Base-by-base conservation (phyloP, 176 grass and related monocot genomes). In the Echinochloa phyllopogon region DNA sequence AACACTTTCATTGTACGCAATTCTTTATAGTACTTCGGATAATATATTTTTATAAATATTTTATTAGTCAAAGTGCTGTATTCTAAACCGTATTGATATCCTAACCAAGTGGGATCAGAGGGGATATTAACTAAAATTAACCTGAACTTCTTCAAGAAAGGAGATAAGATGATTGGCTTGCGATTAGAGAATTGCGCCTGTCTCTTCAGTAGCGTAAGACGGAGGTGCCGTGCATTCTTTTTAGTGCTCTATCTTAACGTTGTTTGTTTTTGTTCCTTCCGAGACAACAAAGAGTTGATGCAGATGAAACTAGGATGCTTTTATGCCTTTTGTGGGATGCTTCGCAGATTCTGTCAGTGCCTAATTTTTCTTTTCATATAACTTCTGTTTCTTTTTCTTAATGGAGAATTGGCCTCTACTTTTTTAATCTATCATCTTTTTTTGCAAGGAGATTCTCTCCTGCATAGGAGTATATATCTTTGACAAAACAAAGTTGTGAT, bases 171-270 rank as follows among this genome's bases (percentile, higher is more conserved):
- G 24, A 8, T 64, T 44, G 42, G 25, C 41, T 79, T 79, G 41
- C 1, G 38, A 60, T 61, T 77, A 77, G 38, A 77, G 40, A 60
- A 43, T 16, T 44, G 38, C 14, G 21, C 21, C 24, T 65, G 16
- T 36, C 44, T 79, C 42, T 20, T 79, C 59, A 11, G 8, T 29
- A 48, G 15, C 41, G 23, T 47, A 18, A 18, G 58, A 50, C 47
- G 76, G 58, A 45, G 23, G 58, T 45, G 24, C 42, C 42, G 59
- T 29, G 60, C 59, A n/a, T 79, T 65, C 59, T 48, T 64, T 75
- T 64, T 29, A 13, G 8, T 49, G 14, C 41, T 48, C 42, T 49
- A 78, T 78, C n/a, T 45, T 42, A 18, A 57, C 37, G 75, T 42
- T 17, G 37, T 44, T 44, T 48, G 42, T 47, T 64, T 62, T 29